Evolutionary conservation across 2,329 filamentous ascomycete genomes (phyloP), one percentile per base, ranked within the genome.

Genomic region (Trematosphaeria pertusa): DNA sequence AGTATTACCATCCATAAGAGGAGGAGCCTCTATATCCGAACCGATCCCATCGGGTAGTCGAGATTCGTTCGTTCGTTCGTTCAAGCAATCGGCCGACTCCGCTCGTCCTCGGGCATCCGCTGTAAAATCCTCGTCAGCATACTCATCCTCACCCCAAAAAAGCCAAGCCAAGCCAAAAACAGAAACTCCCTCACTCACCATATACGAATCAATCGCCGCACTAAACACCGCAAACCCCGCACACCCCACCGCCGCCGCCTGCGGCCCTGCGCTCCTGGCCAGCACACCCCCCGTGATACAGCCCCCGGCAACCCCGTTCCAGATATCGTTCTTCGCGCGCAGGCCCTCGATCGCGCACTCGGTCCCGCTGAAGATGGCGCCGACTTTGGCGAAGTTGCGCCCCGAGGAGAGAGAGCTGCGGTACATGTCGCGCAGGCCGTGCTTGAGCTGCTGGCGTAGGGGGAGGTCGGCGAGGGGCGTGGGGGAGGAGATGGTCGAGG

Each of bases 361-460:
- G 42, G 94, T 96, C 31, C 93, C 93, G 12, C 86, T 83, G 77
- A 95, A 99, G 15, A 97, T 82, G 2, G 90, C 88, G 62, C 94
- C 94, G 38, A 99, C 91, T 61, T 92, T 88, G 53, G 90, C 93
- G 69, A 99, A 99, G 78, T 86, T 97, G 77, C 92, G 94, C 43
- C 92, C 94, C 37, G 87, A 90, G 53, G 86, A 87, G 73, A 81
- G 89, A 4, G 90, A 93, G 10, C 90, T 85, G 54, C 81, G 75
- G 58, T 94, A 94, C 92, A 99, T 97, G 73, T 99, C 94, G 72
- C 89, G 91, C 78, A 99, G 91, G 42, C 94, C 94, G 64, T 83
- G 76, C 53, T 84, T 85, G 43, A 99, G 81, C 74, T 97, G 94
- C 71, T 96, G 85, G 35, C 86, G 83, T 55, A 93, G 81, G 20